Evolutionary conservation across 2,329 filamentous ascomycete species (phyloP).

Genomic region (Amesomyces nigricolor): DNA sequence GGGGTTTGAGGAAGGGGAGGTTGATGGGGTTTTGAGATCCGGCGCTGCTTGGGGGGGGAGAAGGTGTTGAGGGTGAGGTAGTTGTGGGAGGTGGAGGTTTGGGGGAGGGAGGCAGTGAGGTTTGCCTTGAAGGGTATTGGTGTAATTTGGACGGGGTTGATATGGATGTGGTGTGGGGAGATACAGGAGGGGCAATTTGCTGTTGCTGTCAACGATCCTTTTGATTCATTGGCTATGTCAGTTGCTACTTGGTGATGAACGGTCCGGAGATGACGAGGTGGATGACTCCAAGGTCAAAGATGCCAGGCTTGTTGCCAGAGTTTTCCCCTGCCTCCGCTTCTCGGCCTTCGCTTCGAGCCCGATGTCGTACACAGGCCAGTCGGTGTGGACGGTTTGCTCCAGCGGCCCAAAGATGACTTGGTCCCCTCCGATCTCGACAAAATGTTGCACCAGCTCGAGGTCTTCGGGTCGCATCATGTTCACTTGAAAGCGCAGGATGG

Average conservation of each 20-base stretch:
- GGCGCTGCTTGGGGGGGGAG: conserved; percentile 31
- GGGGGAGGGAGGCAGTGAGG: conserved; percentile 33
- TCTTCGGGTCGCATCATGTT: conserved; percentile 22
- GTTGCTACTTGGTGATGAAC: background rate
- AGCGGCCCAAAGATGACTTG: conserved; percentile 19
- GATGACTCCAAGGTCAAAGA: conserved; percentile 12
- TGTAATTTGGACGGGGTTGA: too few species aligned
- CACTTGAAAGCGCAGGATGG: conserved; percentile 19
- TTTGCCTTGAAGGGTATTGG: conserved; percentile 26
- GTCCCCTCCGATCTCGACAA: conserved; percentile 18
- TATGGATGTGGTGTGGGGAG: too few species aligned
- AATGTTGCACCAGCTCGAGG: conserved; percentile 17
- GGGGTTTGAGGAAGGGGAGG: conserved; percentile 38
- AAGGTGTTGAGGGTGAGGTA: conserved; percentile 46
- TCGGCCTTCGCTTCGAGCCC: conserved; percentile 18
- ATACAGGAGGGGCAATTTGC: too few species aligned
- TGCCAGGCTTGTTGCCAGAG: conserved; percentile 17
- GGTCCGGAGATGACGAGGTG: background rate
- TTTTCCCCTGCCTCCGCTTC: conserved; percentile 9
- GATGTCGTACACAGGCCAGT: conserved; percentile 23
- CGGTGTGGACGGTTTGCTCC: conserved; percentile 19
- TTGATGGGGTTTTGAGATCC: conserved; percentile 50
- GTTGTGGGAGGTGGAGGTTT: conserved; percentile 35
- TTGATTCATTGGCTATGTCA: background rate
- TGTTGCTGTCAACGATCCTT: conserved; percentile 14